phyloP scores from a whole-genome alignment of 192 early-diverging fungal species.

The Hyaloraphidium curvatum region DNA sequence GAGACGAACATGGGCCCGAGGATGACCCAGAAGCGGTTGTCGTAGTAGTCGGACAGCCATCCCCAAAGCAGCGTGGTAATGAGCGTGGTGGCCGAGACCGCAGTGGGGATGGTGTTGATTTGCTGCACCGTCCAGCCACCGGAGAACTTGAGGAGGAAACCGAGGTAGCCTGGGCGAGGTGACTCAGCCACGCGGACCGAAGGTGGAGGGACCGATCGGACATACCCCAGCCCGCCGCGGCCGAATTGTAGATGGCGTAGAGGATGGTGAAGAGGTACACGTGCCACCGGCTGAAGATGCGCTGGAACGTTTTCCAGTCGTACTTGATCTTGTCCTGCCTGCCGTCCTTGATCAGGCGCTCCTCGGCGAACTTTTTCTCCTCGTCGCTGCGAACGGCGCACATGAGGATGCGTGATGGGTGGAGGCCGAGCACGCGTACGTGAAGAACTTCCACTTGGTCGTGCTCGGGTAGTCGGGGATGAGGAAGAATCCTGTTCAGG shows the following conservation, averaged over 20 bases:
- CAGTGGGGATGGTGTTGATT: background rate
- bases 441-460: constrained; percentile 1
- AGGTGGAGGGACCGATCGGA: no score
- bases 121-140: constrained; percentile 1
- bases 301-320: background rate
- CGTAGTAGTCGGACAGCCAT: background rate
- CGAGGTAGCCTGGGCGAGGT: no score
- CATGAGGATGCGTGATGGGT: no score
- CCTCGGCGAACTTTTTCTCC: background rate
- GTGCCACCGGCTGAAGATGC: constrained; percentile 1
- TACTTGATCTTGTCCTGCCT: background rate
- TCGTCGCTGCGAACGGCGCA: no score
- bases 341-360: background rate
- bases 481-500: background rate
- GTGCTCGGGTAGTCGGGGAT: constrained; percentile 1
- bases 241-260: background rate
- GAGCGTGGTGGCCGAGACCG: background rate
- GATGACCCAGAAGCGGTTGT: background rate
- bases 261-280: background rate
- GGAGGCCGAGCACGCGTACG: no score
- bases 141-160: background rate
- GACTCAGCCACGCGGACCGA: no score
- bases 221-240: background rate
- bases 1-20: background rate
- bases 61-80: background rate